Evolutionary conservation across 2,329 filamentous ascomycete genomes (phyloP), one percentile per base, ranked within the genome.

Genomic region (Ceratocystis cubensis): DNA sequence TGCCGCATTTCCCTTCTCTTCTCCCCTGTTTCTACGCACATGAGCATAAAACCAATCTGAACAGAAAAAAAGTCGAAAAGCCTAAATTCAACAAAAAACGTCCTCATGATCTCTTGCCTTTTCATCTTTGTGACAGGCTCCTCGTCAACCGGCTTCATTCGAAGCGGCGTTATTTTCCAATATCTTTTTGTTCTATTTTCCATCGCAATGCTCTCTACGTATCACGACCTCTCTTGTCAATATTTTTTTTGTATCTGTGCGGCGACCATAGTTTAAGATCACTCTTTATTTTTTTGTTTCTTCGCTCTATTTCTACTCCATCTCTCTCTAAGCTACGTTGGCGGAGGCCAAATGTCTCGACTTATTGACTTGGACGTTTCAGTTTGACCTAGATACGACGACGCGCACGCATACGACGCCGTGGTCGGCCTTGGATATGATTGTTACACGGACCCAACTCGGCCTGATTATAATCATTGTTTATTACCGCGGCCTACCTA

Each of bases 31-130:
- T 20, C 30, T 45, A 61, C 20, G 25, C 37, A 25, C 61, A 63
- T 66, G 37, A 15, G 10, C 37, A 41, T 15, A 15, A 67, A 59
- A 64, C n/a, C 15, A 64, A 64, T 20, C n/a, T 41, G 22, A 67
- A 67, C 33, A 67, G 64, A 64, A 66, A 66, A 62, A 63, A 63
- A 61, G 20, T 10, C 45, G 17, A 37, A 50, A 63, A 53, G 10
- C n/a, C 17, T 8, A 56, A 57, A 17, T 33, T 22, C 20, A 56
- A 63, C 64, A 67, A 65, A 65, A 67, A 65, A 62, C 13, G 7
- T 33, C 25, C 25, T 30, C 56, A 37, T 59, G 25, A 30, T 57
- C 28, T 33, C 30, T 57, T 57, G 63, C 2, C 25, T n/a, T 44
- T 45, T 33, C 30, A 6, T 37, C 37, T 37, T 25, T 28, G 15